Percentiles rank a stretch among this genome's conserved stretches.
Conservation (phyloP, 108 stramenopile species). For the Pseudonitzschia multistriata region DNA sequence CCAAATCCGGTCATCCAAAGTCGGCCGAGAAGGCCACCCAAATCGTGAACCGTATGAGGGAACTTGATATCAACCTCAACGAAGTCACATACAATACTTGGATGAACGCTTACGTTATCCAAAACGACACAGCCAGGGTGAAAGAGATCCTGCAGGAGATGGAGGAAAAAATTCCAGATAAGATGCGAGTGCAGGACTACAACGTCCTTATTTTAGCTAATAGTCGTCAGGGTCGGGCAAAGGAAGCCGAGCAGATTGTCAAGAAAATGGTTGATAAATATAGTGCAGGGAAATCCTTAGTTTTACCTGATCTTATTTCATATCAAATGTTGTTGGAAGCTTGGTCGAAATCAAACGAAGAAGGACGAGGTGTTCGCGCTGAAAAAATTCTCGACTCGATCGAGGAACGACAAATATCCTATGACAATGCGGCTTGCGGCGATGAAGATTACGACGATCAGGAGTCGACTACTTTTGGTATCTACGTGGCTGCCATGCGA, state of each 20-base stretch:
- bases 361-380: conserved; percentile 51
- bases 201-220: conserved; percentile 38
- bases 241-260: conserved; percentile 32
- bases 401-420: conserved; percentile 15
- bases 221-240: conserved; percentile 29
- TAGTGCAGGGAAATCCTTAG: background rate
- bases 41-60: conserved; percentile 37
- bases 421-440: background rate
- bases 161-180: conserved; percentile 17
- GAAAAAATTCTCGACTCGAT: conserved; percentile 48
- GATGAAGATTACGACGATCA: conserved; percentile 1
- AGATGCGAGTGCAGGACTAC: conserved; percentile 26
- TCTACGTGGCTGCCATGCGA: conserved; percentile 20
- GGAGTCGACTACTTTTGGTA: conserved; percentile 14
- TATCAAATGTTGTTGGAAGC: conserved; percentile 51
- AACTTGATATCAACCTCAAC: conserved; percentile 30
- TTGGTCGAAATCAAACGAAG: conserved; percentile 54
- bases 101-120: conserved; percentile 47
- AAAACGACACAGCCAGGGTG: conserved; percentile 24
- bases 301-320: conserved; percentile 29
- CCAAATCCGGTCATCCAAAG: conserved; percentile 53
- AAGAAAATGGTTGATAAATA: conserved; percentile 29
- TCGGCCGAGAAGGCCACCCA: conserved; percentile 54
- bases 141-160: conserved; percentile 20
- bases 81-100: conserved; percentile 47